A percentile compares a stretch with the other conserved stretches of the same genome.
Evolutionary conservation across 2,329 filamentous ascomycete species (phyloP).

Genomic region (Penicillium oxalicum): DNA sequence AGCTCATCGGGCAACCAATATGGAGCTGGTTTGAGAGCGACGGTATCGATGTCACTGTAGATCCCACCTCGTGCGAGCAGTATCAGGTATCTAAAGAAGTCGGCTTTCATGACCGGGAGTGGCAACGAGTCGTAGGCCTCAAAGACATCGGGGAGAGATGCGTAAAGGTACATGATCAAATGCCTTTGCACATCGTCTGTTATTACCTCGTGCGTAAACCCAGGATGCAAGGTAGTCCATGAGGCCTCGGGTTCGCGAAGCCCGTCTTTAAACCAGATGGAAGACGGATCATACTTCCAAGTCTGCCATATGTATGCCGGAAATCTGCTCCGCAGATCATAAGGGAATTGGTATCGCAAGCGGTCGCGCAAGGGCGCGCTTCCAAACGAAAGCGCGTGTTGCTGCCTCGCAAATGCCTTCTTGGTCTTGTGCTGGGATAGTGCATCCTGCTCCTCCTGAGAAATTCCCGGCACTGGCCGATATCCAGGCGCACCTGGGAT

Average conservation of each 20-base stretch:
- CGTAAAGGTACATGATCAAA: constrained; percentile 79
- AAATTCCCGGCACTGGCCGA: constrained; percentile 21
- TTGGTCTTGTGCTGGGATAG: constrained; percentile 5
- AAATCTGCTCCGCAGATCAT: constrained; percentile 81
- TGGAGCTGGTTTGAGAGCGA: constrained; percentile 71
- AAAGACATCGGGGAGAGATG: constrained; percentile 69
- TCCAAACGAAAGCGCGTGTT: constrained; percentile 58
- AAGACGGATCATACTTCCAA: constrained; percentile 81
- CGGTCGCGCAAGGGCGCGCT: constrained; percentile 69
- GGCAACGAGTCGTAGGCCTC: constrained; percentile 71
- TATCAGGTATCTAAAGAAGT: constrained; percentile 71
- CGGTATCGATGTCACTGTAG: constrained; percentile 91
- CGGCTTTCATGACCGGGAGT: constrained; percentile 68
- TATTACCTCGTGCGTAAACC: constrained; percentile 93
- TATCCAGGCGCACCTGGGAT: constrained; percentile 23
- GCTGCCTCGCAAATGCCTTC: constrained; percentile 16
- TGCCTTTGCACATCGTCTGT: constrained; percentile 81
- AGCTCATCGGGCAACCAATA: constrained; percentile 82
- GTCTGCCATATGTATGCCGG: constrained; percentile 99
- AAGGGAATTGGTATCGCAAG: constrained; percentile 88
- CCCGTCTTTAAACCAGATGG: constrained; percentile 63
- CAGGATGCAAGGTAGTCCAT: constrained; percentile 81
- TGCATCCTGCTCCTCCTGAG: constrained; percentile 16
- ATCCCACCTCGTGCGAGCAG: constrained; percentile 72
- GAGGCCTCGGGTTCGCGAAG: constrained; percentile 82